Base-by-base conservation (phyloP, 2,329 filamentous ascomycete species). In the Colletotrichum coccodes region DNA sequence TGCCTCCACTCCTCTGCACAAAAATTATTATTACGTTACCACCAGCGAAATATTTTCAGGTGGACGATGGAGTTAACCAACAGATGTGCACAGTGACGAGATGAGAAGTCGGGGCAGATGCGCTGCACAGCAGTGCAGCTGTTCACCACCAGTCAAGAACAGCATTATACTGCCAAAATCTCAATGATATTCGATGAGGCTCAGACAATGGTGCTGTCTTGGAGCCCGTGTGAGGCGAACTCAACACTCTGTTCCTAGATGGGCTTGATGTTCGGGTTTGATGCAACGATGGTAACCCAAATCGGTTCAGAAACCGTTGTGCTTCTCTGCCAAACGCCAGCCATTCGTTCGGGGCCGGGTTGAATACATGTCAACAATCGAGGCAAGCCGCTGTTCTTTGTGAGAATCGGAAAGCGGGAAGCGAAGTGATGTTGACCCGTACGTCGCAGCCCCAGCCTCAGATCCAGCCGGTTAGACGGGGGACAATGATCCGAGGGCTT, bases 1-100 rank as follows among this genome's bases (percentile, higher is more conserved):
- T 26, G 61, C 47, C 47, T 60, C 60, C 47, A 53, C 54, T 68
- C 52, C 60, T n/a, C 53, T 65, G 61, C 65, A 68, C 65, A 65
- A 59, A 54, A 68, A 18, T 18, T 52, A 38, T 47, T 54, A 68
- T 60, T 60, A 49, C 47, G 47, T 56, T 42, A 54, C 30, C 47
- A 30, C 14, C 32, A 36, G 46, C 54, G 40, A 65, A 65, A 54
- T 42, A 14, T 21, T 30, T 26, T 26, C 12, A 11, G n/a, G 38
- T 40, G 26, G 16, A n/a, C 54, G 40, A 42, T 46, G 6, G 49
- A 6, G 32, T 9, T 18, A 6, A 32, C 30, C 30, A 6, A 46
- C n/a, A 12, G n/a, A 11, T 26, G 32, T 42, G n/a, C 21, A 36
- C 11, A 5, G 14, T 18, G 42, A 36, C 21, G n/a, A 36, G 11